Base-by-base conservation (phyloP, 1,284 basidiomycete species). In the Malassezia globosa region DNA sequence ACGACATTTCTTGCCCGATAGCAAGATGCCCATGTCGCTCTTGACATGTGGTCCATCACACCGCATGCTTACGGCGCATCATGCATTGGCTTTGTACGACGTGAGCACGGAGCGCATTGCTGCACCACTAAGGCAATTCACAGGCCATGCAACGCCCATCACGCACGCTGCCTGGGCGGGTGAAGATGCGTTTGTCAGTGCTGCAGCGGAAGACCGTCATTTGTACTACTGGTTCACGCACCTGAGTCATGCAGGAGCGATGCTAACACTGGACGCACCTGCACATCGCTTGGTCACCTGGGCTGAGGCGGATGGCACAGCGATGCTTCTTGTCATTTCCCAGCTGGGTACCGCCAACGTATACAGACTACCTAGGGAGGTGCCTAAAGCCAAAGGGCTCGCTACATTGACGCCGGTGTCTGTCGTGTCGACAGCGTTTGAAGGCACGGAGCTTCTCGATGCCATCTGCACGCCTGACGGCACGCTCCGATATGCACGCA, bases 181-280 rank as follows among this genome's bases (percentile, higher is more conserved):
- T 34, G 55, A 54, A 40, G 42, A 50, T 33, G 49, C 53, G 6
- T 84, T 87, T 69, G 73, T 83, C 35, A 83, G 84, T 4, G 77
- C 79, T 18, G 84, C 84, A 5, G 80, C 84, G 60, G 78, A 77
- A 24, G 85, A 87, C 72, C 79, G 85, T 18, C 80, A 83, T 37
- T 74, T 85, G n/a, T 82, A 80, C 61, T 61, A 82, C 40, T 81
- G 83, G 84, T 54, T 52, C 11, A 78, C 52, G 72, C 75, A 48
- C 19, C 23, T 73, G 25, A 34, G 21, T 5, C 49, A 51, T 13
- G 42, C 50, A 7, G 21, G 58, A 6, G 64, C 48, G 72, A 72
- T 27, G 72, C 74, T 42, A 55, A 71, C 37, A 72, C 73, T 55
- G 60, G 72, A 59, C 61, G 59, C 60, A 41, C 60, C 38, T 59